Percentiles rank a stretch among this genome's conserved stretches.
Conservation (phyloP, 1,139 yeast genomes). For the Lodderomyces orthopsilosis region DNA sequence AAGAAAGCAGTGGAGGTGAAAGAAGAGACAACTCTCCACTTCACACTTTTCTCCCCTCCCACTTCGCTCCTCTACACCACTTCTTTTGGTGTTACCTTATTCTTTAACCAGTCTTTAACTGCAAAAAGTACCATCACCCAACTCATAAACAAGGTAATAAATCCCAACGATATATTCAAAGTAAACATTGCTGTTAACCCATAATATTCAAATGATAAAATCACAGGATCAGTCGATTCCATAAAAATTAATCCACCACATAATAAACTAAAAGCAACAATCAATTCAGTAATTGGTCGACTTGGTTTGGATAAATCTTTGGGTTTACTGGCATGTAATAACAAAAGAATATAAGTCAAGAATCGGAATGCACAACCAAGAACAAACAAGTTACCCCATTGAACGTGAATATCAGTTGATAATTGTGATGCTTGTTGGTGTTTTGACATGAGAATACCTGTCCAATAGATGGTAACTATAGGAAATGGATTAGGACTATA, state of each 20-base stretch:
- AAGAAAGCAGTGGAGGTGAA: too few species aligned
- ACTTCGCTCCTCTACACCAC: neutral
- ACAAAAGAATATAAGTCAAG: constrained; percentile 60
- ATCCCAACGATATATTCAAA: constrained; percentile 78
- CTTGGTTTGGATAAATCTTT: constrained; percentile 40
- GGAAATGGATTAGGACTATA: constrained; percentile 92
- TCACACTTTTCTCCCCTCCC: neutral
- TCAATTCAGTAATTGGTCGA: constrained; percentile 78
- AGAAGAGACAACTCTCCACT: too few species aligned
- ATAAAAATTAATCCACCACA: constrained; percentile 91
- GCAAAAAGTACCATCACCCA: constrained; percentile 79
- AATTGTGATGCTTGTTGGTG: constrained; percentile 81
- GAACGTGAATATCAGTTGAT: constrained; percentile 77
- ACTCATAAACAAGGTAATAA: constrained; percentile 78
- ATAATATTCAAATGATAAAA: constrained; percentile 78
- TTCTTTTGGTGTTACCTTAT: constrained; percentile 7
- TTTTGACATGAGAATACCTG: constrained; percentile 94
- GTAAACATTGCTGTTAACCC: constrained; percentile 91
- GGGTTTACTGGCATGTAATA: constrained; percentile 28
- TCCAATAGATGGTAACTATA: constrained; percentile 88
- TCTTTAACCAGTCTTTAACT: constrained; percentile 52
- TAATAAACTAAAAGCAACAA: constrained; percentile 72
- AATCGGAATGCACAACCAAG: constrained; percentile 77
- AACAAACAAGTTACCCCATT: constrained; percentile 86
- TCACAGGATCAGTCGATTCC: constrained; percentile 85